Base-by-base conservation (phyloP, 2,329 filamentous ascomycete species). In the Penicillium sp. region DNA sequence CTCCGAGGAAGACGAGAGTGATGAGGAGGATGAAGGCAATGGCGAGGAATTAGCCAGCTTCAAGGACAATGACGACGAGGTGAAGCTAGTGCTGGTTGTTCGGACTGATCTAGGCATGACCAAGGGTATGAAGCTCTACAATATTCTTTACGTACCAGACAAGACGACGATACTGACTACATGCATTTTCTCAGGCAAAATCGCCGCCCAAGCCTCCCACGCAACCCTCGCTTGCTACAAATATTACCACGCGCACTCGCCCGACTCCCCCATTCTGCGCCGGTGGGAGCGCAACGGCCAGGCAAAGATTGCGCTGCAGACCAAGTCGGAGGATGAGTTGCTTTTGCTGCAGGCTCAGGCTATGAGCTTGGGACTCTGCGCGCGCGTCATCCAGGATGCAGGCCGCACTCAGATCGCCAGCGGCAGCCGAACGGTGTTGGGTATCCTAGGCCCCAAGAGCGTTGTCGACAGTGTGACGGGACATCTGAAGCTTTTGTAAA, bases 201-300 rank as follows among this genome's bases (percentile, higher is more conserved):
- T 97, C 62, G 93, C 89, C 47, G 93, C 93, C 6, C 93, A 97
- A 72, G 91, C 87, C 72, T 87, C 85, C 40, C 93, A 97, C 70
- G 93, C 93, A n/a, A 95, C 91, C 3, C 83, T 98, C 46, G 90
- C 91, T 45, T 97, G 91, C 79, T 98, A 95, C 82, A 97, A 96
- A 74, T 75, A 83, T 49, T 82, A 94, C 55, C 71, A 81, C 46
- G 71, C 74, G 36, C 69, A 73, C 44, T 73, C 80, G n/a, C 69
- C 74, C 2, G 68, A 73, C 42, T 72, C 77, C 42, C 71, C 78
- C 32, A 74, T 95, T 42, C 80, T 98, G 40, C 78, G 78, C 56
- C 84, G 85, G 56, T 98, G 93, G 93, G 93, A 98, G 72, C 77
- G 75, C 42, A 73, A 77, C 45, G 93, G 93, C 10, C 90, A 96